Evolutionary conservation across 805 yeast genomes (phyloP), one percentile per base, ranked within the genome.

Genomic region (Phaffomyces opuntiae): DNA sequence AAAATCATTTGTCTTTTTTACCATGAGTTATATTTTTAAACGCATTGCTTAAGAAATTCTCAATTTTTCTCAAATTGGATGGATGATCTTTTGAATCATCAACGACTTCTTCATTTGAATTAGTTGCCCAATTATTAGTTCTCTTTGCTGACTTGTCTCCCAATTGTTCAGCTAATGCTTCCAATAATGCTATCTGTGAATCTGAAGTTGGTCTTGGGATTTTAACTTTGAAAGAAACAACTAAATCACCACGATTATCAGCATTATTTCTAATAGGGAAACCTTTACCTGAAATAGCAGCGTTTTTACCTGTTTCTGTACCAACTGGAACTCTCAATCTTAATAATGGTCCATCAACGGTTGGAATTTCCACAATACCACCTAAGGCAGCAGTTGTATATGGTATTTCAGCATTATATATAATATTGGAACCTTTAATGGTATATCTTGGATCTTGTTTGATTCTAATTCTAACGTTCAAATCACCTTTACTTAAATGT

Each of bases 381-480:
- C 99, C 99, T 39, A 93, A 71, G 0, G 96, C 89, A 1, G 99
- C 99, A 0, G 99, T 93, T 1, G 99, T 93, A 80, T 88, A 85
- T 40, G 93, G 85, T 43, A 93, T 80, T 38, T 80, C 78, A 40
- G 81, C 78, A 26, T 73, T 71, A 57, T 79, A 76, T 47, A 84
- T 63, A 48, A 93, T 73, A 56, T 87, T 83, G 53, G 78, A 75
- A 33, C 84, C 82, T 32, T 70, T 71, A 42, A 96, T 75, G 27
- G 71, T 67, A 65, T 90, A 93, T 29, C 70, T 66, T 34, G 81
- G 74, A 63, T 93, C 96, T 29, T 81, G 81, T 53, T 75, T 72
- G 27, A 93, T 93, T 52, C 80, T 78, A 36, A 93, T 79, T 55
- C 96, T 75, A 19, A 93, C 80, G 51, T 85, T 80, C 63, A 93